Base-by-base conservation (phyloP, 352 stramenopile genomes). In the Pythium scleroteichum region DNA sequence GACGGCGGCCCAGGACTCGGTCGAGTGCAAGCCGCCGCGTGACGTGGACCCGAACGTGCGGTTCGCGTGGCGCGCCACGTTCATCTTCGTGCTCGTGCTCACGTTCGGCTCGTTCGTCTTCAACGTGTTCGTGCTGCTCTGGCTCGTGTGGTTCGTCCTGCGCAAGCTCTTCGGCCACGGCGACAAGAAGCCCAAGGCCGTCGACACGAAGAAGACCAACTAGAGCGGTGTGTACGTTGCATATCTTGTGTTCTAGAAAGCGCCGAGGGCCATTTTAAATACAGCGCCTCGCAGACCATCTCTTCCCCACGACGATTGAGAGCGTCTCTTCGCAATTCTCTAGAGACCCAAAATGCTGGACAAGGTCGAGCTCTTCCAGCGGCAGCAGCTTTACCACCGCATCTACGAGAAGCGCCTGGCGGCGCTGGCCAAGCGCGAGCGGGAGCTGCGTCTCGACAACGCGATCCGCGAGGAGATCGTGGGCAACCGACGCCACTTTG, bases 401-500 rank as follows among this genome's bases (percentile, higher is more conserved):
- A 59, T 89, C 14, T 88, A 86, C 51, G 78, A 84, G 26, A 82
- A 81, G 60, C 78, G 78, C 9, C 19, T 85, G 12, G 66, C 61
- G 6, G 72, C 76, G 4, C 72, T 89, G 14, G 67, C 72, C n/a
- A 52, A 53, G 48, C 55, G 69, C 6, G 79, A 88, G 58, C 61
- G 66, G 1, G 64, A 67, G 62, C 58, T 90, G 26, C 75, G 79
- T 4, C 60, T 62, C 10, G 77, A 88, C 23, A 88, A 92, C 72
- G 75, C 73, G 12, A 49, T 92, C 8, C 75, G 80, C 22, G 82
- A 91, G 48, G 85, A 94, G 53, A 89, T 90, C 42, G 61, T 79
- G 24, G 53, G 68, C 55, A 92, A 90, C 62, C 88, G 87, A 76
- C 86, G 83, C 22, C 63, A 82, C 59, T 89, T 87, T 20, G 81